Percentiles rank a stretch among this genome's conserved stretches.
These are phyloP conservation scores for Curvularia verruculosa DNA, from an alignment of 2,329 filamentous ascomycete species.

Conservation along the genomic window DNA sequence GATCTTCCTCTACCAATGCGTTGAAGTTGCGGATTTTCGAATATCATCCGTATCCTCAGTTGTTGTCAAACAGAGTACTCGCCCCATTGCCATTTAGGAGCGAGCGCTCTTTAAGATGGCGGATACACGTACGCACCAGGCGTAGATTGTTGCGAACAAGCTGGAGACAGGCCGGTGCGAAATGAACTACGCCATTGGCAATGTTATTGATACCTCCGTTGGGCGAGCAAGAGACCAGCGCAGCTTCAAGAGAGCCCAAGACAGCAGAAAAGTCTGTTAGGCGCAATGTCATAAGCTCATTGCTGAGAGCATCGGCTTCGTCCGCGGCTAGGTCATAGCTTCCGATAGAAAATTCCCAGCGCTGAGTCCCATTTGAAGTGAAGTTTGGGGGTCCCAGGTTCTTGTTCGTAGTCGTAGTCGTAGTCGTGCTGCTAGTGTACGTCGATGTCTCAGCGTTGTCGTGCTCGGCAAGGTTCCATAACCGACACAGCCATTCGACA, in stretches of 20 bases:
- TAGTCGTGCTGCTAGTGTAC: constrained; percentile 4
- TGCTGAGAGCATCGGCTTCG: constrained; percentile 19
- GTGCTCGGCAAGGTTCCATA: constrained; percentile 12
- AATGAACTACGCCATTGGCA: constrained; percentile 1
- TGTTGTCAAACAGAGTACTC: neutral
- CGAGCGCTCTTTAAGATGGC: constrained; percentile 12
- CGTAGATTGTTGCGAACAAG: constrained; percentile 12
- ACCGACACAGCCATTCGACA: constrained; percentile 17
- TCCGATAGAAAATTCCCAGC: constrained; percentile 16
- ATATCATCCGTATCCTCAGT: neutral
- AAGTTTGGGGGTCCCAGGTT: neutral
- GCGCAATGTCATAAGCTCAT: constrained; percentile 17
- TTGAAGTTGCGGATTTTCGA: neutral
- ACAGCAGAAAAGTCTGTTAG: constrained; percentile 15
- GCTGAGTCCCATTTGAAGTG: neutral
- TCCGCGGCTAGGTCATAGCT: constrained; percentile 17
- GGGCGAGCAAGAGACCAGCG: constrained; percentile 9
- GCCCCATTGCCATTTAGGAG: constrained; percentile 6
- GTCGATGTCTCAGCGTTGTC: constrained; percentile 6
- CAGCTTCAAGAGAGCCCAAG: constrained; percentile 16
- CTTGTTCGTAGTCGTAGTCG: neutral
- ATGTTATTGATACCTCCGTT: neutral
- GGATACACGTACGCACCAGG: constrained; percentile 15
- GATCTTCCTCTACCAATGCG: neutral
- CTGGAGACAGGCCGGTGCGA: constrained; percentile 14